These are phyloP conservation scores for Oenanthe sinensis DNA, from an alignment of 129 eudicot species.

Conservation along the genomic window DNA sequence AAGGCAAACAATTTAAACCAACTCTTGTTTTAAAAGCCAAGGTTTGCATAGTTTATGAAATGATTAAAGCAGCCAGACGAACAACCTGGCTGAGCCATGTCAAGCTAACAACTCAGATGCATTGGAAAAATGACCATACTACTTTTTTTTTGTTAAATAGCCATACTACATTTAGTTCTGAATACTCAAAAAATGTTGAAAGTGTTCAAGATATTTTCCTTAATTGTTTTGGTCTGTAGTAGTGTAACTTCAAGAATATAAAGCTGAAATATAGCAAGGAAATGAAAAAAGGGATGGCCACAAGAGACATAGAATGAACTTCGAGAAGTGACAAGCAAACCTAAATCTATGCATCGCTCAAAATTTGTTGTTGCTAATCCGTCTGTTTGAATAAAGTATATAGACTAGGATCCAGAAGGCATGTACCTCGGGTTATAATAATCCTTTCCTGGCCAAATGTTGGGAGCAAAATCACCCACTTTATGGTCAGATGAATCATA, in stretches of 20 bases:
- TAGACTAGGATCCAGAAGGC: neutral
- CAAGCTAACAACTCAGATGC: neutral
- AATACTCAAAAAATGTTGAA: neutral
- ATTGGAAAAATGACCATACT: neutral
- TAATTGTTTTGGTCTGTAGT: too few relatives aligned
- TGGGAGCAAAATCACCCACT: constrained; percentile 74
- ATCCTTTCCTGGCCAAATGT: constrained; percentile 94
- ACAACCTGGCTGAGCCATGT: neutral
- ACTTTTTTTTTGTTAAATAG: neutral
- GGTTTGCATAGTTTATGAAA: neutral
- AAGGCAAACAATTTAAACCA: neutral
- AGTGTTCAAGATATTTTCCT: neutral
- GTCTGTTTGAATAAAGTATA: neutral
- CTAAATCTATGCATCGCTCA: neutral
- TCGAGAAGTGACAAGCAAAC: neutral
- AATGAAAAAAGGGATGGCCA: neutral
- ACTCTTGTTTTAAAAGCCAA: neutral
- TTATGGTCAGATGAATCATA: constrained; percentile 81
- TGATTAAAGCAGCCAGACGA: neutral
- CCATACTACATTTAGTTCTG: neutral
- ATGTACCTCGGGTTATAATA: constrained; percentile 88
- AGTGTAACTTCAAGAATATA: neutral
- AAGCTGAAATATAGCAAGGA: neutral
- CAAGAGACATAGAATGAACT: neutral
- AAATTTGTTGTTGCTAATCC: too few relatives aligned